Evolutionary conservation across 352 stramenopile species (phyloP), one percentile per base, ranked within the genome.

Genomic region (Phytophthora nicotianae): DNA sequence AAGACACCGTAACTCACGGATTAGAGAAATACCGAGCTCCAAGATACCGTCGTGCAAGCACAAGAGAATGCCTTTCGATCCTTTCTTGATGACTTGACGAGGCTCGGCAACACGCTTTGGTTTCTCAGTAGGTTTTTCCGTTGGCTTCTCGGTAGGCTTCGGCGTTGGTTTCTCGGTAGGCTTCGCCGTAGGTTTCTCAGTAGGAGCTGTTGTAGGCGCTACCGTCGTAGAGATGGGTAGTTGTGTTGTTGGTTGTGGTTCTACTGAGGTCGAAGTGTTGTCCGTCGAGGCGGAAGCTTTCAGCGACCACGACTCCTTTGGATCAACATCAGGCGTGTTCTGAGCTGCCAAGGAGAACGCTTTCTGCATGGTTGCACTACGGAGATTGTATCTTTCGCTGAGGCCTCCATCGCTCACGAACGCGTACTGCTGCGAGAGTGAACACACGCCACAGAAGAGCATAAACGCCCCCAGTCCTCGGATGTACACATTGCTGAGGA

Each of bases 1-100:
- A 13, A 84, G 50, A 14, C 76, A 83, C 9, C 77, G 77, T 38
- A 86, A 55, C 41, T 88, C 76, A 9, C 68, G 68, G 40, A 83
- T 85, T 38, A 86, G 46, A 48, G 74, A 83, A 29, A 83, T 59
- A 11, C 74, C 77, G 20, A 88, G 60, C 5, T 74, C 54, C 24
- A 75, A 45, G 21, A 85, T 74, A 16, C 57, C 58, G 46, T 86
- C 60, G 57, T 86, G 72, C 9, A 82, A 45, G 10, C 68, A 77
- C 32, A 85, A 47, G 21, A 88, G 37, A 26, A 80, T 62, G 4
- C 77, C 73, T 33, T 75, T 81, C 14, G 73, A 76, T 1, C 35
- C 58, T 17, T 76, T 68, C 24, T 74, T 70, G 51, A 78, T 50
- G 14, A 32, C 49, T 65, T 72, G 52, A n/a, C 56, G 67, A 4